These are phyloP conservation scores for Aureobasidium zeae DNA, from an alignment of 2,329 filamentous ascomycete species.

Conservation along the genomic window DNA sequence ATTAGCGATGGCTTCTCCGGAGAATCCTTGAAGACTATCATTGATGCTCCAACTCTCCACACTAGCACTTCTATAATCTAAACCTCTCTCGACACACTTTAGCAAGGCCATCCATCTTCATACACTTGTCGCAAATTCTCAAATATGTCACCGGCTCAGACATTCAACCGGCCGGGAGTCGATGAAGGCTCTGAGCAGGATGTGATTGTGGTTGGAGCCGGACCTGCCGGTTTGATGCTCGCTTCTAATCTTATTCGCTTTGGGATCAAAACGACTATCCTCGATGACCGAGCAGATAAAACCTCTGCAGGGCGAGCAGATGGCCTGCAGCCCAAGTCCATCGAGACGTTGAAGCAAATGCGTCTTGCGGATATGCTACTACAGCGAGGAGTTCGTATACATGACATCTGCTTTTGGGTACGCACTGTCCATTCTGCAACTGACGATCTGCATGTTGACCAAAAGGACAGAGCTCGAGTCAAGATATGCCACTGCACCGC, in stretches of 20 bases:
- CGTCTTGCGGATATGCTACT: slow-evolving; percentile 60
- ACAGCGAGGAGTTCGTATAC: slow-evolving; percentile 58
- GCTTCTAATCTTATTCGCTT: slow-evolving; percentile 51
- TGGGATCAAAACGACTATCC: slow-evolving; percentile 54
- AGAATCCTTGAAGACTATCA: too few species aligned
- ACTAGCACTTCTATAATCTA: background rate
- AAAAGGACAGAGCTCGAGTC: slow-evolving; percentile 27
- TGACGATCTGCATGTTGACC: background rate
- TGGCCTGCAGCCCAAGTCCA: slow-evolving; percentile 67
- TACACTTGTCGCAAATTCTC: background rate
- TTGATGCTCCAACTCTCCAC: too few species aligned
- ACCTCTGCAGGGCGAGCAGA: slow-evolving; percentile 62
- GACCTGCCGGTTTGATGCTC: slow-evolving; percentile 36
- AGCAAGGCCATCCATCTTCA: background rate
- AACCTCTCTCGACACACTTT: too few species aligned
- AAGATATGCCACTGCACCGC: slow-evolving; percentile 42
- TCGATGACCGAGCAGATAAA: slow-evolving; percentile 60
- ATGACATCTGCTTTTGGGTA: slow-evolving; percentile 68
- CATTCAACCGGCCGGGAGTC: background rate
- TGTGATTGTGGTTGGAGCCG: slow-evolving; percentile 32
- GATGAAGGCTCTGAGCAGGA: slow-evolving; percentile 4
- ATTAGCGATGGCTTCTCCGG: background rate
- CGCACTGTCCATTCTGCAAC: slow-evolving; percentile 20
- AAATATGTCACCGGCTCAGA: slow-evolving; percentile 6
- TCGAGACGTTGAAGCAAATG: slow-evolving; percentile 67